Conservation (phyloP, 2,329 filamentous ascomycete species). For the Colletotrichum cereale region DNA sequence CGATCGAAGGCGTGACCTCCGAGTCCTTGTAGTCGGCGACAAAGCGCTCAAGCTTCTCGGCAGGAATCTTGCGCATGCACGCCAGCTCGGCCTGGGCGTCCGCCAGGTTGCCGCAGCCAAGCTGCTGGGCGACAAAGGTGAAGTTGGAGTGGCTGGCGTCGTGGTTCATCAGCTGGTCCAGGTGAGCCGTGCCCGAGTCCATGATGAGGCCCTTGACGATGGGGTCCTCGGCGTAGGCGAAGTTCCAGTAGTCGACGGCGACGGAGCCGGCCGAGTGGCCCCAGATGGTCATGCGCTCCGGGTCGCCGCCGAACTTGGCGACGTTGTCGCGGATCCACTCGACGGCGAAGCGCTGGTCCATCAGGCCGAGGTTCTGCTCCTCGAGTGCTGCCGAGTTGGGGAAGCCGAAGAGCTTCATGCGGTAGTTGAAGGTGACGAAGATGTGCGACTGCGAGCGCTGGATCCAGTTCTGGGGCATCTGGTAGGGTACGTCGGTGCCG, state of each 20-base stretch:
- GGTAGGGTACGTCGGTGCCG: conserved; percentile 46
- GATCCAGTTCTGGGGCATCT: conserved; percentile 47
- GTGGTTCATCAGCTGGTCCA: conserved; percentile 48
- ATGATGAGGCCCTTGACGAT: conserved; percentile 55
- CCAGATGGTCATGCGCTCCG: conserved; percentile 57
- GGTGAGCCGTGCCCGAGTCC: conserved; percentile 49
- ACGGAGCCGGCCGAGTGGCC: conserved; percentile 61
- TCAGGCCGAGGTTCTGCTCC: conserved; percentile 61
- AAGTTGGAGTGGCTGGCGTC: conserved; percentile 53
- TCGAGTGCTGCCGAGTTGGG: conserved; percentile 47
- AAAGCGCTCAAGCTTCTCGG: conserved; percentile 49
- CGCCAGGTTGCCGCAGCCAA: conserved; percentile 52
- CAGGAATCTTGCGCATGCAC: conserved; percentile 54
- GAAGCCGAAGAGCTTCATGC: conserved; percentile 49
- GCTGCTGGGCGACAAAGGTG: conserved; percentile 54
- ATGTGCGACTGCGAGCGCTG: conserved; percentile 47
- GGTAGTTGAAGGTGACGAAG: conserved; percentile 49
- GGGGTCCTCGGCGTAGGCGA: conserved; percentile 56
- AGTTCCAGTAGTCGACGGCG: conserved; percentile 55
- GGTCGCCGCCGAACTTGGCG: conserved; percentile 63
- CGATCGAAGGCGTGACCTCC: conserved; percentile 44
- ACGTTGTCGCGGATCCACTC: conserved; percentile 66
- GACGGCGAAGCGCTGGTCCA: conserved; percentile 65
- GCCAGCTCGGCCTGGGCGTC: conserved; percentile 48
- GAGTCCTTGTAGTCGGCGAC: conserved; percentile 46